Conservation (phyloP, 306 rosid genomes). For the Cicer cuneatum region DNA sequence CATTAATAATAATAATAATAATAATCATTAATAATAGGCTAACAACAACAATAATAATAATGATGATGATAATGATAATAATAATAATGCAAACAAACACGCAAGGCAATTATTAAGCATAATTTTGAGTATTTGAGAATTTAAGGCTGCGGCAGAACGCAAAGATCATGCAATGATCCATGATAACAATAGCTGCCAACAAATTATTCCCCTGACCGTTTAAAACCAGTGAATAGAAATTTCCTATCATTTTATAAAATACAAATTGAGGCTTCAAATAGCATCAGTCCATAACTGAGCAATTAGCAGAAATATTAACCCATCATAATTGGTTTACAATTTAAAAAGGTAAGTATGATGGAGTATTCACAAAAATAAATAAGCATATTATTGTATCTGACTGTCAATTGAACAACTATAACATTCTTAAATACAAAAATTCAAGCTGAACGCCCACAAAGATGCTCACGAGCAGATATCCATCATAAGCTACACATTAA, state of each 20-base stretch:
- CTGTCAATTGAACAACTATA: background rate
- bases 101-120: conserved; percentile 9
- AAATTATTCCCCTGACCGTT: conserved; percentile 21
- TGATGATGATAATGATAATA: background rate
- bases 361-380: background rate
- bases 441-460: background rate
- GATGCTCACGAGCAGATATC: background rate
- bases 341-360: background rate
- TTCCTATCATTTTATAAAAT: background rate
- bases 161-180: conserved; percentile 13
- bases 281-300: conserved; percentile 15
- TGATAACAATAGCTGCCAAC: conserved; percentile 1
- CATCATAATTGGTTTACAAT: background rate
- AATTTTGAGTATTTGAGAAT: conserved; percentile 2
- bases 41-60: too few species aligned
- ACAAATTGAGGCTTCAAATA: background rate
- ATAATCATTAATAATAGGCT: background rate
- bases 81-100: conserved; percentile 5
- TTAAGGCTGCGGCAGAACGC: conserved; percentile 2
- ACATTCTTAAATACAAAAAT: background rate
- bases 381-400: background rate
- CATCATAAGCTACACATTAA: too few species aligned
- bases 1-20: background rate
- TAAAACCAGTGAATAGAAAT: conserved; percentile 12
- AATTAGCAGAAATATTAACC: conserved; percentile 14